Evolutionary conservation across 23 red algal genomes (phyloP), one percentile per base, ranked within the genome.

Genomic region (Gracilaria gracilis): DNA sequence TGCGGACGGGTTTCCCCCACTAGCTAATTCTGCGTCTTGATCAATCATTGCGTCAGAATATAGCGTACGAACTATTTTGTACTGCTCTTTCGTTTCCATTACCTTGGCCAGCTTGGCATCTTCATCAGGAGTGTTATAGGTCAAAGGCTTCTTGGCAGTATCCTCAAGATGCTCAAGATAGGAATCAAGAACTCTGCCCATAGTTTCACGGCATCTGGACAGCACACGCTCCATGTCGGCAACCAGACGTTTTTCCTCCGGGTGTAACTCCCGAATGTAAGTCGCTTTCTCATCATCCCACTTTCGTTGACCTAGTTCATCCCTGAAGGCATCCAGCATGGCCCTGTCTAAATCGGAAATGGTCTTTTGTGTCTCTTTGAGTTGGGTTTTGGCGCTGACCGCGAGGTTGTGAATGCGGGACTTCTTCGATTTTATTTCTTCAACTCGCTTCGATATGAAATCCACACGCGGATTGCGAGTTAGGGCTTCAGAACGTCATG

Each of bases 1-100:
- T 31, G 81, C 19, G 4, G 64, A 74, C 23, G 94, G 65, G 57
- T 80, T 85, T 29, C 79, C 64, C 9, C 94, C 94, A 32, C 64
- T 82, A 34, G 80, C 88, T 34, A 88, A 65, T 69, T 86, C 87
- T 0, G 79, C 79, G 37, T 96, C 94, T 40, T 72, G 64, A 50
- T 96, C 88, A 57, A 96, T 96, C 94, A 96, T 96, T 32, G 94
- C 94, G 51, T 96, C 94, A 55, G 94, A 96, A 47, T 96, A 91
- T 0, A 76, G 23, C 27, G 86, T 90, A 37, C 94, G 88, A 5
- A 92, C 82, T 6, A 38, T 19, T 72, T 96, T 96, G 62, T 96
- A 96, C 53, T 87, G 61, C 44, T 96, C 94, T 75, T 96, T 96
- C 29, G 83, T 92, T 50, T 83, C 67, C 82, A 90, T 86, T 19